Evolutionary conservation across 2,329 filamentous ascomycete genomes (phyloP), one percentile per base, ranked within the genome.

Genomic region (Microascus cirrosus): DNA sequence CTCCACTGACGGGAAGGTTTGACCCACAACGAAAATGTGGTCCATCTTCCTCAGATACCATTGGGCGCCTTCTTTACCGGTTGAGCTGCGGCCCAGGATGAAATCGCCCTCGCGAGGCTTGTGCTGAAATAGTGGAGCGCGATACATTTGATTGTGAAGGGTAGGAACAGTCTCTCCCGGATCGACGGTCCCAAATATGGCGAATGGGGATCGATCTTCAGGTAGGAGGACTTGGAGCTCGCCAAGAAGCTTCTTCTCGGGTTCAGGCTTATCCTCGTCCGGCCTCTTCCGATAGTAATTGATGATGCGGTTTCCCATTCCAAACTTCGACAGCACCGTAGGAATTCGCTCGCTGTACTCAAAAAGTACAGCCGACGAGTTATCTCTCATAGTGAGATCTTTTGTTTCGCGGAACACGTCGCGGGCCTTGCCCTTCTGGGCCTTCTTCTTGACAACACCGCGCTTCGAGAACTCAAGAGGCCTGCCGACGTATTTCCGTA

Each of bases 311-410:
- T 87, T 95, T 56, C 92, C 92, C 94, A 99, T 99, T 63, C 93
- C 94, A 66, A 96, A 96, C 68, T 95, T 96, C 51, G 93, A 96
- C 61, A 99, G 76, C 60, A 95, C 90, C 11, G 87, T 88, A 0
- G 94, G 94, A 61, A 90, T 87, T 66, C 96, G 91, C 71, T 99
- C 94, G 10, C 90, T 95, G 69, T 99, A 99, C 71, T 99, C 94
- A 36, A 97, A 86, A 15, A 99, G 80, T 5, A 96, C 80, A 22
- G 90, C 86, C 50, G 85, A 87, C 0, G 93, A 91, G 67, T 96
- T 96, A 70, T 99, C 94, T 61, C 84, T 88, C 64, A 96, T 77
- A 28, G 89, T 90, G 20, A 99, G 77, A 64, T 96, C 89, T 67
- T 87, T 90, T 1, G 91, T 90, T 24, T 82, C 83, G 32, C 82